Evolutionary conservation across 495 filamentous ascomycete species (phyloP), one percentile per base, ranked within the genome.

Genomic region (Cairneyella variabilis): DNA sequence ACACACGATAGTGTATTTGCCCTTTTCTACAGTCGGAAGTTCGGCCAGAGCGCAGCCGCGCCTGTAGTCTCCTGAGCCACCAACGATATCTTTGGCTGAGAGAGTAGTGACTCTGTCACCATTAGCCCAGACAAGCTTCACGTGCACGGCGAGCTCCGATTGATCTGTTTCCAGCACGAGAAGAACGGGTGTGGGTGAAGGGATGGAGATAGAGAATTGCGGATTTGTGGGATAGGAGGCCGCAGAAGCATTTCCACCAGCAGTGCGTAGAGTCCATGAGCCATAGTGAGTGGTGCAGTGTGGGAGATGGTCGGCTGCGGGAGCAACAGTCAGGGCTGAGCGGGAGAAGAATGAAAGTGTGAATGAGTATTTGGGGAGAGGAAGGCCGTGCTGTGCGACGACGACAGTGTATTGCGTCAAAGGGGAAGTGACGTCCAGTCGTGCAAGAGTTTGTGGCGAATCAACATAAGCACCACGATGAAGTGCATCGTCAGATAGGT

Each of bases 381-480:
- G 83, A 7, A 97, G 73, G 14, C 83, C 83, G 64, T 93, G 82
- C 61, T 95, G 82, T 9, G 88, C 83, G 28, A 91, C 76, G 20
- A 91, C 90, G 17, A 89, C 69, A 0, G 92, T 97, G 62, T 91
- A 91, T 0, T 75, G 71, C 18, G 74, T 71, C 21, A 69, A 62
- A 17, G 80, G 63, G 21, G 77, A 66, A n/a, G n/a, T n/a, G 54
- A 88, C 75, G 9, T 88, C 82, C 36, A 95, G 76, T 50, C 84
- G 82, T 26, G 93, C 83, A 12, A 97, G 81, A 10, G 86, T 95
- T 64, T 97, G 95, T 11, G 91, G 90, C 1, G 91, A 92, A 66
- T 96, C 91, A 30, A 97, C 91, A 58, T 86, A 96, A n/a, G 88
- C 84, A 1, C 86, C 84, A 37, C 83, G 78, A 58, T 86, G 72